Base-by-base conservation (phyloP, 768 basidiomycete species). In the Pleurotus giganteus region DNA sequence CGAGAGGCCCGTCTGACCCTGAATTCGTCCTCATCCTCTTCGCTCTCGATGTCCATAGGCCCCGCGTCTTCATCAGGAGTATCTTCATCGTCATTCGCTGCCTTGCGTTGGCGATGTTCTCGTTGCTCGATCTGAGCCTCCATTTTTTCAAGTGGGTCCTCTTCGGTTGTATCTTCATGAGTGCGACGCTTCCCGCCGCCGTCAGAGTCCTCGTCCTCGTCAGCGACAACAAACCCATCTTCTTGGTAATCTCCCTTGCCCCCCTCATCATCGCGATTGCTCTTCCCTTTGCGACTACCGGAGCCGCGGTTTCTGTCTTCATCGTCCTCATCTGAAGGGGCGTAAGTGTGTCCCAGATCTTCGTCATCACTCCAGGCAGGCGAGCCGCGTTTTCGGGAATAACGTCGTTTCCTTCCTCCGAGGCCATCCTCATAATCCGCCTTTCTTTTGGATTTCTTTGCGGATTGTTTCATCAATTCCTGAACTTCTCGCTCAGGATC, bases 141-240 rank as follows among this genome's bases (percentile, higher is more conserved):
- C 62, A 91, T 71, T 62, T 80, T 80, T 57, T 92, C 89, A 56
- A 90, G 66, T 6, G 79, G 75, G 56, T 84, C 85, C 28, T 88
- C 85, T 42, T 82, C 80, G 51, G 61, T 67, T 27, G 69, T 70
- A 55, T 66, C 71, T n/a, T 66, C 74, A 42, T 72, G 76, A 34
- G 73, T 72, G 37, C 66, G 74, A 11, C 58, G 66, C 58, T 67
- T 71, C 50, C 71, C 77, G 56, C 67, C 71, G 53, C 68, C 73
- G 53, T 73, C 70, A 32, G 69, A 71, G 2, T 88, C 88, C 37
- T 91, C 89, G 15, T 84, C 85, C 19, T 80, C 77, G 60, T 91
- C 90, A 12, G 86, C 84, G 9, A 92, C 91, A 26, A 94, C 74
- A 62, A 94, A 94, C 62, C 91, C 91, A 65, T 94, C 91, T 55